Conservation (phyloP, 805 yeast species). For the Starmerella kuoi region DNA sequence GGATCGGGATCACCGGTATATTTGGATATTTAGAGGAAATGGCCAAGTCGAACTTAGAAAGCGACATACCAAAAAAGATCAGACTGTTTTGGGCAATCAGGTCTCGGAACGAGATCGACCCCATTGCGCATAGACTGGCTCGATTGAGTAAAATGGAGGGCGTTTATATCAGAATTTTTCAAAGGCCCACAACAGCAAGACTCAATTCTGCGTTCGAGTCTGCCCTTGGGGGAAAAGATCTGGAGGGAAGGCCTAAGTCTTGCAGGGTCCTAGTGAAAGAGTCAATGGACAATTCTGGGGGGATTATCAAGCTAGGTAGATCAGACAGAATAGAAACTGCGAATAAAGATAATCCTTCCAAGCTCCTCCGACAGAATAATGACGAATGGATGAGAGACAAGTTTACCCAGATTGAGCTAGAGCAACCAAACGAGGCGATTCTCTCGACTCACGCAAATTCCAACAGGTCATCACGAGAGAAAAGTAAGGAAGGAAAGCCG, state of each 20-base stretch:
- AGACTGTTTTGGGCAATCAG: slow-evolving; percentile 27
- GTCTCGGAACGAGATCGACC: slow-evolving; percentile 25
- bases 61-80: slow-evolving; percentile 15
- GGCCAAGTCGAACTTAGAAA: slow-evolving; percentile 7
- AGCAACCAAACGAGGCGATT: neutral
- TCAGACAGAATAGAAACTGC: no score
- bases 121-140: slow-evolving; percentile 21
- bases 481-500: neutral
- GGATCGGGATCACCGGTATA: slow-evolving; percentile 52
- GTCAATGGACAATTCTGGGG: neutral
- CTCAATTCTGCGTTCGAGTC: neutral
- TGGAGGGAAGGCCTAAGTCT: neutral
- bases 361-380: no score
- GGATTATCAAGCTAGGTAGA: neutral
- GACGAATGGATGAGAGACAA: no score
- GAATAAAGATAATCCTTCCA: no score
- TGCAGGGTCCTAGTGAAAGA: neutral
- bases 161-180: slow-evolving; percentile 17
- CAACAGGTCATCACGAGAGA: neutral
- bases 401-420: no score
- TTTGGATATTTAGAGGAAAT: slow-evolving; percentile 35
- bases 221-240: neutral
- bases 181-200: neutral
- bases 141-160: slow-evolving; percentile 13
- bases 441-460: neutral